These are phyloP conservation scores for Chiua virens DNA, from an alignment of 768 basidiomycete species.

Conservation along the genomic window DNA sequence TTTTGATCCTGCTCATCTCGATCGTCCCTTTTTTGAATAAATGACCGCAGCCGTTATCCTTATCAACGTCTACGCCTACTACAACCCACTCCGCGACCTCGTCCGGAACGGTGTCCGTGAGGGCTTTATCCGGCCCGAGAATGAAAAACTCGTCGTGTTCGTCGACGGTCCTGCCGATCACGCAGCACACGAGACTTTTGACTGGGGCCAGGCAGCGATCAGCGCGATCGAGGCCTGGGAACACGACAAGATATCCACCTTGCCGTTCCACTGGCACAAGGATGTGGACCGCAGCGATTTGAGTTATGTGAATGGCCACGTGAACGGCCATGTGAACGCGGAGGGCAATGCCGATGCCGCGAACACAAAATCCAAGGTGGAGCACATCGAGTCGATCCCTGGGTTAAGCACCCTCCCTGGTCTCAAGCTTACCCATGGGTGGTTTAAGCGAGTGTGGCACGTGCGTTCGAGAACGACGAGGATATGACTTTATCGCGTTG, in stretches of 20 bases:
- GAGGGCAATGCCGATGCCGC: neutral
- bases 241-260: conserved; percentile 26
- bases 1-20: neutral
- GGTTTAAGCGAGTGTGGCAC: conserved; percentile 37
- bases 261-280: conserved; percentile 53
- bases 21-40: neutral
- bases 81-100: conserved; percentile 75
- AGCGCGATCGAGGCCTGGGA: conserved; percentile 65
- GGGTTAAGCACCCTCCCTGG: conserved; percentile 21
- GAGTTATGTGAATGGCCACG: conserved; percentile 11
- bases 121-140: conserved; percentile 71
- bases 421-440: conserved; percentile 25
- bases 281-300: conserved; percentile 36
- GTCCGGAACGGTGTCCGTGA: conserved; percentile 63
- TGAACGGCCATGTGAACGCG: neutral
- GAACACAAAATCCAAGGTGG: conserved; percentile 13
- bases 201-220: conserved; percentile 78
- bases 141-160: conserved; percentile 64
- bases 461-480: conserved; percentile 23
- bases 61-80: conserved; percentile 85
- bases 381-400: conserved; percentile 21
- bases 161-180: conserved; percentile 67
- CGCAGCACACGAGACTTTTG: conserved; percentile 55
- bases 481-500: conserved; percentile 15
- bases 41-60: conserved; percentile 67